Conservation (phyloP, 1,284 basidiomycete genomes). For the Melampsora larici-populina region DNA sequence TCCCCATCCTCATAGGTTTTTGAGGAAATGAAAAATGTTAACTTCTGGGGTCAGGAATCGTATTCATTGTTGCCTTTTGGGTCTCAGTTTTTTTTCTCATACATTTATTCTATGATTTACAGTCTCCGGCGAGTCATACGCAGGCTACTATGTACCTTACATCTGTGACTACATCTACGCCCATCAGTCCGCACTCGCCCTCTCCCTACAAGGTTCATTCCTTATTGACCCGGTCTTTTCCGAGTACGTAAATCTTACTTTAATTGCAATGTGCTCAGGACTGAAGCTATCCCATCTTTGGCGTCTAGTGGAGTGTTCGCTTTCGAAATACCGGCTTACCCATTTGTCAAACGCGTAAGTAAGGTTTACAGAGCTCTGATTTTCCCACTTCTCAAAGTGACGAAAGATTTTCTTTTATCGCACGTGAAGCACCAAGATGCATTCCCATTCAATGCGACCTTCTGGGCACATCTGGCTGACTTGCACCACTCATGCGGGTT, state of each 20-base stretch:
- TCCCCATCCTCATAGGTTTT: slow-evolving; percentile 1
- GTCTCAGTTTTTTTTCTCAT: too few species aligned
- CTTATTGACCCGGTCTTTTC: slow-evolving; percentile 51
- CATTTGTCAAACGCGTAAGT: neutral
- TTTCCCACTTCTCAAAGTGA: neutral
- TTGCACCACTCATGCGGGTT: slow-evolving; percentile 63
- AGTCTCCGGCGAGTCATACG: slow-evolving; percentile 53
- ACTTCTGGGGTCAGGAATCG: slow-evolving; percentile 13
- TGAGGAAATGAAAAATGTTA: slow-evolving; percentile 1
- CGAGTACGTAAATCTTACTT: neutral
- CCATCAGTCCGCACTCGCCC: slow-evolving; percentile 44
- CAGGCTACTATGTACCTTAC: slow-evolving; percentile 56
- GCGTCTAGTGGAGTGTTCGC: neutral
- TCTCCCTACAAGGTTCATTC: slow-evolving; percentile 51
- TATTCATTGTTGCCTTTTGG: too few species aligned
- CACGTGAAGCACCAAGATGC: slow-evolving; percentile 6
- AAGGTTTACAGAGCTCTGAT: neutral
- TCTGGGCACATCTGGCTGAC: slow-evolving; percentile 62
- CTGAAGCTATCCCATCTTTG: neutral
- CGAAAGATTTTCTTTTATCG: neutral
- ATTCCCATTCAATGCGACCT: slow-evolving; percentile 57
- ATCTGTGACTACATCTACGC: slow-evolving; percentile 51
- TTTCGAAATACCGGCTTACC: neutral
- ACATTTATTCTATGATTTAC: neutral
- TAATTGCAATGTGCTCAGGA: too few species aligned